Conservation (phyloP, 306 rosid genomes). For the Cicer pinnatifidum region DNA sequence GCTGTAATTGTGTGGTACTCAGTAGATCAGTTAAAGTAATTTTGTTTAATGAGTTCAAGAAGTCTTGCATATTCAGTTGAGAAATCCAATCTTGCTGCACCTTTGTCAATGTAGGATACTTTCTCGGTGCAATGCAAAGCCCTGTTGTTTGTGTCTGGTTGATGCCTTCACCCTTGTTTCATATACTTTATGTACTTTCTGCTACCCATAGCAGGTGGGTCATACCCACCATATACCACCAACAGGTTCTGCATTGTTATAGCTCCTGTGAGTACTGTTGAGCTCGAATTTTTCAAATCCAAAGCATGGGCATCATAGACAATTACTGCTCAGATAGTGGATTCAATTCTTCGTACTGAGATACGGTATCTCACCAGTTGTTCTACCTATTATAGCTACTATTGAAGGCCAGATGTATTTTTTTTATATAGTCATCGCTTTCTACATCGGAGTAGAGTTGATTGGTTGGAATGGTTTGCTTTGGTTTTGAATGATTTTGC, state of each 20-base stretch:
- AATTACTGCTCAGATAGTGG: constrained; percentile 38
- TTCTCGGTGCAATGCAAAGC: constrained; percentile 26
- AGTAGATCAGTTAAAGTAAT: constrained; percentile 45
- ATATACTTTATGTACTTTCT: background rate
- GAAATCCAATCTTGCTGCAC: constrained; percentile 29
- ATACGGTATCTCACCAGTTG: constrained; percentile 37
- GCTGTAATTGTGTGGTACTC: constrained; percentile 40
- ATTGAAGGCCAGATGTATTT: constrained; percentile 35
- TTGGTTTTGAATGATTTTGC: constrained; percentile 43
- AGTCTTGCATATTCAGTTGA: constrained; percentile 35
- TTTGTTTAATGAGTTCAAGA: constrained; percentile 42
- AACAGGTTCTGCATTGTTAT: constrained; percentile 31
- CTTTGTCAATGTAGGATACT: constrained; percentile 36
- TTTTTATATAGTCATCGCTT: constrained; percentile 40
- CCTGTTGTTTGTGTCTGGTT: constrained; percentile 37
- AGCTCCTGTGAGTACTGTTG: constrained; percentile 35
- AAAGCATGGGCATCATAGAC: constrained; percentile 42
- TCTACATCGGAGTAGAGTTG: constrained; percentile 43
- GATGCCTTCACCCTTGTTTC: constrained; percentile 1
- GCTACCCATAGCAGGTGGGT: constrained; percentile 17
- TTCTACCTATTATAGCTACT: constrained; percentile 3
- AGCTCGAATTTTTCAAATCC: constrained; percentile 34
- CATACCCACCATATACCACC: constrained; percentile 10
- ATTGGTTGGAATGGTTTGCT: constrained; percentile 46
- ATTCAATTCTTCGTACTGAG: constrained; percentile 28